Evolutionary conservation across 2,329 filamentous ascomycete species (phyloP).

Genomic region (Endothia cerciana): DNA sequence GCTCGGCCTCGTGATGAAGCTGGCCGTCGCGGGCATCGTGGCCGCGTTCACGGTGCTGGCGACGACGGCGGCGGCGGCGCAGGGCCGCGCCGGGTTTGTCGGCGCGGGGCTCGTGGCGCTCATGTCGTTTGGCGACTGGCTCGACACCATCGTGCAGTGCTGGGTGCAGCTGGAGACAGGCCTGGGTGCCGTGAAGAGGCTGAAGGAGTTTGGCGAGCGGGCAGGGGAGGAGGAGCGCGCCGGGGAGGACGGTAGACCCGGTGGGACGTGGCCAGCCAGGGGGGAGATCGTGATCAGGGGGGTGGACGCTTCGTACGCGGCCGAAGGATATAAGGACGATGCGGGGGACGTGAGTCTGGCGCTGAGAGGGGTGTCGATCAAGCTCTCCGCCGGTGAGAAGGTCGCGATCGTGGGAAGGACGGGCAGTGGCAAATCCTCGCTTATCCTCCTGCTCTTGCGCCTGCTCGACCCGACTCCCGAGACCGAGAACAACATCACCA

Average conservation of each 20-base stretch:
- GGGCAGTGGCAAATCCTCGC: slow-evolving; percentile 50
- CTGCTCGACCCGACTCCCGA: slow-evolving; percentile 45
- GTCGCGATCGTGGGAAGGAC: slow-evolving; percentile 50
- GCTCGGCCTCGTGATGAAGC: slow-evolving; percentile 39
- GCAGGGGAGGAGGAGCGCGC: slow-evolving; percentile 35
- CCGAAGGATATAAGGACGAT: slow-evolving; percentile 6
- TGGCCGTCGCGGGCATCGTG: slow-evolving; percentile 38
- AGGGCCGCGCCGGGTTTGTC: slow-evolving; percentile 27
- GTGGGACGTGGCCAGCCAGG: slow-evolving; percentile 33
- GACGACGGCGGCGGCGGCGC: slow-evolving; percentile 30
- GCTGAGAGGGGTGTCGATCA: slow-evolving; percentile 37
- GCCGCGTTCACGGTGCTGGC: slow-evolving; percentile 35
- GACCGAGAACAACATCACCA: slow-evolving; percentile 38
- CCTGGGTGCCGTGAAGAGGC: slow-evolving; percentile 43
- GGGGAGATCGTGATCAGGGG: slow-evolving; percentile 34
- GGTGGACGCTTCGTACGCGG: slow-evolving; percentile 36
- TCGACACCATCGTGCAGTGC: slow-evolving; percentile 35
- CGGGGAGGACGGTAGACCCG: slow-evolving; percentile 36
- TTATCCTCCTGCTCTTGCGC: slow-evolving; percentile 45
- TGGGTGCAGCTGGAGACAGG: slow-evolving; percentile 40
- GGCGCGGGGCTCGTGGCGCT: slow-evolving; percentile 38
- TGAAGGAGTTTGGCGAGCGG: slow-evolving; percentile 38
- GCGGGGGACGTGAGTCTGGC: slow-evolving; percentile 28
- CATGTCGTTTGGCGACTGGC: slow-evolving; percentile 36
- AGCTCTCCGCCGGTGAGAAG: slow-evolving; percentile 40